These are phyloP conservation scores for Rutidosis leptorrhynchoides DNA, from an alignment of 129 eudicot genomes.

Conservation along the genomic window DNA sequence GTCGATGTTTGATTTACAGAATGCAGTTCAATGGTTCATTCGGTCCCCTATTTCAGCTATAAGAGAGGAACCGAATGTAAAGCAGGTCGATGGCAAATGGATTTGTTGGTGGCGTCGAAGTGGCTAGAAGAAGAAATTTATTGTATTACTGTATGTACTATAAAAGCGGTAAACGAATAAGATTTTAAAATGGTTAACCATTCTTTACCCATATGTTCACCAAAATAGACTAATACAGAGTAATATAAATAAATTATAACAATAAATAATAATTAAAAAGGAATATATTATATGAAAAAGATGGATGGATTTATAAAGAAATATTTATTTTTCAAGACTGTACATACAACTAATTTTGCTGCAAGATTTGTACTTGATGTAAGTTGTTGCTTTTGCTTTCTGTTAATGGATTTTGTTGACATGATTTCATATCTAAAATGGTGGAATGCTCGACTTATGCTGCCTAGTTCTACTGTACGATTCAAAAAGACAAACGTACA, in stretches of 20 bases:
- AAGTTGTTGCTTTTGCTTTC: slow-evolving; percentile 10
- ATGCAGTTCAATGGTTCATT: slow-evolving; percentile 81
- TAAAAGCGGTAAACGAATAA: no score
- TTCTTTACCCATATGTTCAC: no score
- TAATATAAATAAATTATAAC: no score
- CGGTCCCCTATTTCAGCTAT: slow-evolving; percentile 89
- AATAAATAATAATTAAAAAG: no score
- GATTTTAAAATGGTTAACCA: no score
- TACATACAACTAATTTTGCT: not conserved
- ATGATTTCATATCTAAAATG: slow-evolving; percentile 11
- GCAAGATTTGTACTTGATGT: slow-evolving; percentile 6
- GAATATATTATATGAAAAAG: no score
- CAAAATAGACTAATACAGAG: no score
- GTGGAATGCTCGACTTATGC: not conserved
- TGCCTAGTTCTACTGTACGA: slow-evolving; percentile 3
- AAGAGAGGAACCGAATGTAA: slow-evolving; percentile 80
- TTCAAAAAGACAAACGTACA: not conserved
- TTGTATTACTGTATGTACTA: no score
- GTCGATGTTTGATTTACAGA: slow-evolving; percentile 72
- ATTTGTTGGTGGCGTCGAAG: not conserved
- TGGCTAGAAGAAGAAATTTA: not conserved
- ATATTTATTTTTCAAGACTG: not conserved
- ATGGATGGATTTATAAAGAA: no score
- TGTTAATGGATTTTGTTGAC: slow-evolving; percentile 8
- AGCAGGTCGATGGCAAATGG: slow-evolving; percentile 95